Base-by-base conservation (phyloP, 345 rosid genomes). In the Cochlearia excelsa region DNA sequence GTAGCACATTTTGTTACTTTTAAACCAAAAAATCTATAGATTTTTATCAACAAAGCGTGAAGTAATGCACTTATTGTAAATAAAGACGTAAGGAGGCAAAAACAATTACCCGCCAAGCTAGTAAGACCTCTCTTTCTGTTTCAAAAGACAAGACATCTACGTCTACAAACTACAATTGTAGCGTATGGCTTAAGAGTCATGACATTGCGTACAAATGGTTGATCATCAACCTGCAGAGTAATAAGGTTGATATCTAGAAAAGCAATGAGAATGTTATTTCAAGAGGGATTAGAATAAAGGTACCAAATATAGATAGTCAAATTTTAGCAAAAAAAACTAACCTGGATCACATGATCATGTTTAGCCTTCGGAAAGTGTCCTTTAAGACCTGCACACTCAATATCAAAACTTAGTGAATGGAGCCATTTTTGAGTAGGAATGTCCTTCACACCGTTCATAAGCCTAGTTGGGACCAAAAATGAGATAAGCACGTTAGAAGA, bases 291-390 rank as follows among this genome's bases (percentile, higher is more conserved):
- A 28, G 2, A 51, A 46, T 7, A 52, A 45, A 58, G 26, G 7
- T 41, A 57, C 29, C 55, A 37, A 6, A 58, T n/a, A 51, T 43
- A 47, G n/a, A 45, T 51, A 45, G 39, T 26, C 57, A 8, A 16
- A 50, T 26, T 45, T 39, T 33, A 43, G 45, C 37, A 58, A 59
- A 58, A 65, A 38, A 46, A 59, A 61, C 54, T 11, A 41, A 93
- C 99, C 97, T 93, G 99, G 75, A 93, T 93, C 54, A 93, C 95
- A 61, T 95, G 97, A 78, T 93, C 99, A 55, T 93, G 99, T 55
- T 75, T 75, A 68, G 99, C 86, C 87, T 93, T 97, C 1, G 99
- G 97, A 81, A 93, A 93, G 74, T 93, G 97, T 62, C 99, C 99
- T 80, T 89, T 93, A 58, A 90, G 97, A 46, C 99, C 99, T 39